Percentiles rank a stretch among this genome's conserved stretches.
Evolutionary conservation across 179 eudicot species (phyloP).

Genomic region (Corrigiola litoralis): DNA sequence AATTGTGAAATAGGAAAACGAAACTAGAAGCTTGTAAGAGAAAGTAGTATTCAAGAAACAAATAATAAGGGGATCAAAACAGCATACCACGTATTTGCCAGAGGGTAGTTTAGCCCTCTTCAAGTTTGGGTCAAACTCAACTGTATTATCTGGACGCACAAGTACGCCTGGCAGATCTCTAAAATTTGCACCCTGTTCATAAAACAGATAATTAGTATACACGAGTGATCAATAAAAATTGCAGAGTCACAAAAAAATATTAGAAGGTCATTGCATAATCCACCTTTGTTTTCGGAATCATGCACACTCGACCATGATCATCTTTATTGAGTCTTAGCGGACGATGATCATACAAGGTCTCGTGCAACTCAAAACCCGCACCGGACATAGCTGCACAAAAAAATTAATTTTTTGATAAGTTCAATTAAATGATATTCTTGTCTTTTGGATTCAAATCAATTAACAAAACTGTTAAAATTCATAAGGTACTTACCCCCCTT

Average conservation of each 20-base stretch:
- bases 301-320: slow-evolving; percentile 62
- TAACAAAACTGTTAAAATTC: not conserved
- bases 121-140: slow-evolving; percentile 59
- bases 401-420: not conserved
- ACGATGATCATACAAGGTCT: slow-evolving; percentile 55
- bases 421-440: not conserved
- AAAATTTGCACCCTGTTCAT: slow-evolving; percentile 70
- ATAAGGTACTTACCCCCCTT: slow-evolving; percentile 38
- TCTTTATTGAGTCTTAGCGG: slow-evolving; percentile 57
- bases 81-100: slow-evolving; percentile 27
- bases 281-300: slow-evolving; percentile 73
- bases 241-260: not conserved
- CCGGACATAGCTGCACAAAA: slow-evolving; percentile 20
- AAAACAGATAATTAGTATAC: not conserved
- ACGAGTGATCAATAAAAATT: not conserved
- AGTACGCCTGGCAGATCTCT: slow-evolving; percentile 66
- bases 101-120: slow-evolving; percentile 38
- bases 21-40: not conserved
- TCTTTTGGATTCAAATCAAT: not conserved
- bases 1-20: too few relatives aligned
- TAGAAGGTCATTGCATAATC: not conserved
- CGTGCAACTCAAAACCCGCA: slow-evolving; percentile 8
- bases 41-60: too few relatives aligned
- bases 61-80: not conserved
- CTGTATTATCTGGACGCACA: slow-evolving; percentile 55